These are phyloP conservation scores for Misopates orontium DNA, from an alignment of 257 asterid genomes.

Conservation along the genomic window DNA sequence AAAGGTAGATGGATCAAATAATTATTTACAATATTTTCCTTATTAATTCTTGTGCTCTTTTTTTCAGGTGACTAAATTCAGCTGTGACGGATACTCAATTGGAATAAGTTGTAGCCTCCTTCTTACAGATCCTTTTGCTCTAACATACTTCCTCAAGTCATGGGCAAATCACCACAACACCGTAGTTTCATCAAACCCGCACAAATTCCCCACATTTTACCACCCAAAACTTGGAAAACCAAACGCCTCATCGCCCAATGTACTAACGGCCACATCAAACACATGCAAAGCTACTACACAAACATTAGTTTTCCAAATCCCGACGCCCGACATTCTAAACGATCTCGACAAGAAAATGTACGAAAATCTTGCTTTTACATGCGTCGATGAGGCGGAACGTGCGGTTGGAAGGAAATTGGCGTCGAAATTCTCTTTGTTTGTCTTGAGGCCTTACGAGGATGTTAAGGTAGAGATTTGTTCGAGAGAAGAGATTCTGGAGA, in stretches of 20 bases:
- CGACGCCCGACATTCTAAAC: conserved; percentile 1
- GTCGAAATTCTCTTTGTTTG: conserved; percentile 32
- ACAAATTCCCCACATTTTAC: conserved; percentile 48
- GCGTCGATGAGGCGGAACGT: conserved; percentile 46
- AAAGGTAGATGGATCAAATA: no score
- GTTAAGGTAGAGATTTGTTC: conserved; percentile 36
- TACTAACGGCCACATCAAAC: conserved; percentile 29
- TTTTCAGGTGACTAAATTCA: conserved; percentile 65
- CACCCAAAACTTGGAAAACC: conserved; percentile 38
- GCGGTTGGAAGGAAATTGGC: conserved; percentile 31
- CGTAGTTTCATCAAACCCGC: conserved; percentile 31
- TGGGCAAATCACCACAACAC: conserved; percentile 49
- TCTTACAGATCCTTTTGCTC: conserved; percentile 53
- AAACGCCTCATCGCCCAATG: conserved; percentile 27
- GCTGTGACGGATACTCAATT: conserved; percentile 70
- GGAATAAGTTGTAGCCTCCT: conserved; percentile 75
- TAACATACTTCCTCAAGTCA: conserved; percentile 46
- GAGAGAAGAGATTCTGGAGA: conserved; percentile 32
- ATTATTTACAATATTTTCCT: no score
- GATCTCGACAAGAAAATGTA: conserved; percentile 19
- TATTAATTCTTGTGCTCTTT: no score
- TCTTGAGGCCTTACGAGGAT: conserved; percentile 31
- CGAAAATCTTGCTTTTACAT: conserved; percentile 41
- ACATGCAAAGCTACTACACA: conserved; percentile 24
- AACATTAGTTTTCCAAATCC: conserved; percentile 36